Percentiles rank a stretch among this genome's conserved stretches.
These are phyloP conservation scores for Phytophthora palmivora DNA, from an alignment of 352 stramenopile species.

Conservation along the genomic window DNA sequence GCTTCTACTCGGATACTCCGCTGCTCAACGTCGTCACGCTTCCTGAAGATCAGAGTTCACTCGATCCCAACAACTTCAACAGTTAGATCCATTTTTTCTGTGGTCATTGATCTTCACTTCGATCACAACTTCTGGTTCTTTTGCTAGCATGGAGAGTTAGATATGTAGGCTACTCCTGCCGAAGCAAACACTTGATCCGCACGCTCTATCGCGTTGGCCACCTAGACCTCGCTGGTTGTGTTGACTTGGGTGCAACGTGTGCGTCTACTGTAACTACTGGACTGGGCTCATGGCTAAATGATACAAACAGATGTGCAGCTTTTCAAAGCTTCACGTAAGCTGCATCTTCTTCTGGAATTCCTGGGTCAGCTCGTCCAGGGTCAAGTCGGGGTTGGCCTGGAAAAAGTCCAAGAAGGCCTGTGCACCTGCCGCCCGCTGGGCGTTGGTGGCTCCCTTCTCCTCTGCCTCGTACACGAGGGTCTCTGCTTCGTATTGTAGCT, in stretches of 20 bases:
- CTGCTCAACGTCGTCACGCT: slow-evolving; percentile 28
- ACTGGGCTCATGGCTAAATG: slow-evolving; percentile 39
- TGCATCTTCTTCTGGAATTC: slow-evolving; percentile 80
- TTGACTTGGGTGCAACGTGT: slow-evolving; percentile 25
- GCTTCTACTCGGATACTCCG: slow-evolving; percentile 41
- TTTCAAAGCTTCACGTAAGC: slow-evolving; percentile 48
- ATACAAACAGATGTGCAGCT: slow-evolving; percentile 42
- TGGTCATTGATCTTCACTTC: slow-evolving; percentile 37
- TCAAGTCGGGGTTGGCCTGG: slow-evolving; percentile 70
- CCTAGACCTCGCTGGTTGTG: slow-evolving; percentile 31
- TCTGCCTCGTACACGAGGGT: slow-evolving; percentile 65
- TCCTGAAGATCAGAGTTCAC: neutral
- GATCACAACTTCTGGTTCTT: slow-evolving; percentile 30
- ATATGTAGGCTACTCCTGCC: slow-evolving; percentile 25
- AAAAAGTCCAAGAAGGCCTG: slow-evolving; percentile 81
- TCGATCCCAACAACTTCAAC: slow-evolving; percentile 23
- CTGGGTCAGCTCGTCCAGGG: slow-evolving; percentile 72
- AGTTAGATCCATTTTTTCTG: slow-evolving; percentile 23
- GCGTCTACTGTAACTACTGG: slow-evolving; percentile 43
- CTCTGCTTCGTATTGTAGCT: slow-evolving; percentile 73
- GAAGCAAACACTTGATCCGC: slow-evolving; percentile 12
- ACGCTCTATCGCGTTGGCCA: slow-evolving; percentile 20
- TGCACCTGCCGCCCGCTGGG: slow-evolving; percentile 45
- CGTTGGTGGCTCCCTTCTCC: slow-evolving; percentile 32
- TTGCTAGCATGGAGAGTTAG: slow-evolving; percentile 11